Percentiles rank a stretch among this genome's conserved stretches.
Conservation (phyloP, 352 stramenopile genomes). For the Globisporangium spinosum region DNA sequence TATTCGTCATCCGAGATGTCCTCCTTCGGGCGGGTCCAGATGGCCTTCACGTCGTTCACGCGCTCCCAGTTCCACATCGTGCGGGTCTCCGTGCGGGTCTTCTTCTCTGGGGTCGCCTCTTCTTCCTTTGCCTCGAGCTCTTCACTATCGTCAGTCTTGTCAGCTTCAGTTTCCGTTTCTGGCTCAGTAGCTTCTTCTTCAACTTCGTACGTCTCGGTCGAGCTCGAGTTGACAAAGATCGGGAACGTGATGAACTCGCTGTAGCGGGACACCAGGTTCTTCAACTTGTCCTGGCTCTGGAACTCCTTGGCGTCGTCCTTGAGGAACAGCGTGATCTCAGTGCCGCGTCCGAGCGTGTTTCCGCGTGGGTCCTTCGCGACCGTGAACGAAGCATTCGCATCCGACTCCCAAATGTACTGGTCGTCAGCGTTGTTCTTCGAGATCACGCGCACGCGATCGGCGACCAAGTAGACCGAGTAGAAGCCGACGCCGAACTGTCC, state of each 20-base stretch:
- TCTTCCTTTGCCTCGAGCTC: conserved; percentile 40
- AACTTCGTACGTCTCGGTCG: conserved; percentile 91
- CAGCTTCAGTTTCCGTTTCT: conserved; percentile 57
- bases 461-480: conserved; percentile 98
- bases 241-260: conserved; percentile 99
- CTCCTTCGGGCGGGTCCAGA: conserved; percentile 97
- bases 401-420: conserved; percentile 98
- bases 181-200: conserved; percentile 70
- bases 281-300: conserved; percentile 92
- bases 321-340: conserved; percentile 98
- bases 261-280: conserved; percentile 95
- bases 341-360: conserved; percentile 95
- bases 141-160: conserved; percentile 55
- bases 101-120: conserved; percentile 77
- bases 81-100: conserved; percentile 87
- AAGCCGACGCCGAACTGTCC: conserved; percentile 99
- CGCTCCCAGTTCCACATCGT: conserved; percentile 95
- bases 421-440: conserved; percentile 97
- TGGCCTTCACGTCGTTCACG: conserved; percentile 96
- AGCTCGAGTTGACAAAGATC: conserved; percentile 96
- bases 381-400: conserved; percentile 95
- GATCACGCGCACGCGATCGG: conserved; percentile 94
- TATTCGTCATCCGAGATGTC: conserved; percentile 98
- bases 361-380: conserved; percentile 94
- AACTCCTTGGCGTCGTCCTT: conserved; percentile 98